Percentiles rank a stretch among this genome's conserved stretches.
These are phyloP conservation scores for Talaromyces amestolkiae DNA, from an alignment of 2,329 filamentous ascomycete genomes.

Conservation along the genomic window DNA sequence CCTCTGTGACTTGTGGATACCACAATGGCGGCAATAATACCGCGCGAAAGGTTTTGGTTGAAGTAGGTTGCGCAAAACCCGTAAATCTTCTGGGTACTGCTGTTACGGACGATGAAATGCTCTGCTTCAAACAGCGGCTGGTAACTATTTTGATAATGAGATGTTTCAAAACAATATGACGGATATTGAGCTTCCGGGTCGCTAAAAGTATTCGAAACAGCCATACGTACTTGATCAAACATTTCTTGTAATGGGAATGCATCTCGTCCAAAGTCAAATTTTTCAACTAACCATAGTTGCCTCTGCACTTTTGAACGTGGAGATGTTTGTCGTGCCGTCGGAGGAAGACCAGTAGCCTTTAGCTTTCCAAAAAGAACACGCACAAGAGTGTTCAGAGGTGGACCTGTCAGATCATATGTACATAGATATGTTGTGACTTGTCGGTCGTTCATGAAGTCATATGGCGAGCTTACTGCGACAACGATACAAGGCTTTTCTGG, in stretches of 20 bases:
- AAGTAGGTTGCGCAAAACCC: conserved; percentile 19
- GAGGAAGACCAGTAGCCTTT: conserved; percentile 11
- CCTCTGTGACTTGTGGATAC: conserved; percentile 15
- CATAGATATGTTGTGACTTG: conserved; percentile 16
- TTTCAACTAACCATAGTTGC: conserved; percentile 18
- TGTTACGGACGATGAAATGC: conserved; percentile 17
- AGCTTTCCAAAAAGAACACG: conserved; percentile 16
- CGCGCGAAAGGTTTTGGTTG: conserved; percentile 9
- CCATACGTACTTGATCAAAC: conserved; percentile 18
- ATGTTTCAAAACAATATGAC: conserved; percentile 17
- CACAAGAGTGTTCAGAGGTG: conserved; percentile 13
- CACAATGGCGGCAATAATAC: conserved; percentile 17
- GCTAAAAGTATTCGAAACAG: conserved; percentile 17
- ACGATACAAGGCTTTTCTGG: conserved; percentile 17
- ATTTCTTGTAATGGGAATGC: conserved; percentile 11
- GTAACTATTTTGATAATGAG: conserved; percentile 11
- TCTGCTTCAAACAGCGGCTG: conserved; percentile 11
- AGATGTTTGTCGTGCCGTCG: conserved; percentile 11
- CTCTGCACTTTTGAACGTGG: conserved; percentile 3
- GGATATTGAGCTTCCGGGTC: conserved; percentile 19
- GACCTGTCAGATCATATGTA: conserved; percentile 16
- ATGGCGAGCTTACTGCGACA: conserved; percentile 18
- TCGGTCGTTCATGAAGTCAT: conserved; percentile 19
- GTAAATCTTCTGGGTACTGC: conserved; percentile 17
- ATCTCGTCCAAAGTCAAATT: conserved; percentile 13